Evolutionary conservation across 1,284 basidiomycete species (phyloP).

Genomic region (Ustilago esculenta): DNA sequence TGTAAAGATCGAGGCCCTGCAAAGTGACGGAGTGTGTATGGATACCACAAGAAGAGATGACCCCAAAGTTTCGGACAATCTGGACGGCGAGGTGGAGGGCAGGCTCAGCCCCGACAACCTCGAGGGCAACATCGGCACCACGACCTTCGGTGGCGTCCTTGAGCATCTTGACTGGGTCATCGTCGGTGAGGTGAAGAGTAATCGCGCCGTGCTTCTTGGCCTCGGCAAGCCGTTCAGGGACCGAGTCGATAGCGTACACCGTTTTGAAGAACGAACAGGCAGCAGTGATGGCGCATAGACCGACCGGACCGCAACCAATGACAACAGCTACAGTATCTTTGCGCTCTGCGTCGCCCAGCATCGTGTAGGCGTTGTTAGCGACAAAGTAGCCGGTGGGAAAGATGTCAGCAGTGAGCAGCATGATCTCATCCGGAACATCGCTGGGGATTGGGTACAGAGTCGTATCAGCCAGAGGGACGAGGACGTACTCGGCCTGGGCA

Average conservation of each 20-base stretch:
- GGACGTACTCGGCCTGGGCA: slow-evolving; percentile 86
- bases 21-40: slow-evolving; percentile 67
- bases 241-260: slow-evolving; percentile 65
- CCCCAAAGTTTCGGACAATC: slow-evolving; percentile 81
- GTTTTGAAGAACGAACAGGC: slow-evolving; percentile 67
- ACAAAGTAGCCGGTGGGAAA: slow-evolving; percentile 73
- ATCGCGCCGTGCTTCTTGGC: slow-evolving; percentile 61
- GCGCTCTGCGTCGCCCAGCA: slow-evolving; percentile 54
- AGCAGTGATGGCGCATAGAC: slow-evolving; percentile 68
- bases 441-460: slow-evolving; percentile 75
- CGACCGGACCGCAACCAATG: slow-evolving; percentile 69
- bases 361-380: slow-evolving; percentile 73
- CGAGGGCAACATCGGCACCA: slow-evolving; percentile 69
- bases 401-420: slow-evolving; percentile 75
- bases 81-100: slow-evolving; percentile 80
- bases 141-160: slow-evolving; percentile 62
- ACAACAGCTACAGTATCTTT: slow-evolving; percentile 58
- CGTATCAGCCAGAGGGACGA: slow-evolving; percentile 79
- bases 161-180: slow-evolving; percentile 43
- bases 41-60: slow-evolving; percentile 81
- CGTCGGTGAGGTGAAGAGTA: slow-evolving; percentile 54
- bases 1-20: slow-evolving; percentile 73
- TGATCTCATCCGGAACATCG: slow-evolving; percentile 69
- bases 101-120: slow-evolving; percentile 81
- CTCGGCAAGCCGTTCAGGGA: slow-evolving; percentile 64